Conservation (phyloP, 805 yeast genomes). For the Candida schatavii region DNA sequence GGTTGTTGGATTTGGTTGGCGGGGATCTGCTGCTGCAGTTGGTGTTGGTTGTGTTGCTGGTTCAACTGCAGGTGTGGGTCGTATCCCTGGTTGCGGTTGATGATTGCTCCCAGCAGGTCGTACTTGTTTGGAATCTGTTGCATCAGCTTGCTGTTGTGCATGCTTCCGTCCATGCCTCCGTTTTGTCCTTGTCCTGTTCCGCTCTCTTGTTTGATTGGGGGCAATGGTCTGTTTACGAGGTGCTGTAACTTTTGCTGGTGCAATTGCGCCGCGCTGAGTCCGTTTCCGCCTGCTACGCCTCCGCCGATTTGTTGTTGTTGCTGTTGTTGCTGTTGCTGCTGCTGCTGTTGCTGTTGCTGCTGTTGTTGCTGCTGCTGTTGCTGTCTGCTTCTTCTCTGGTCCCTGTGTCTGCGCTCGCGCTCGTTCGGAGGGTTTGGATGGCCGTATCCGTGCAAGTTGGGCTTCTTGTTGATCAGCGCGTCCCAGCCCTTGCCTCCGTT, state of each 20-base stretch:
- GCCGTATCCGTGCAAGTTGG: constrained; percentile 80
- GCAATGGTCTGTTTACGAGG: constrained; percentile 47
- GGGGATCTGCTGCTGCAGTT: constrained; percentile 7
- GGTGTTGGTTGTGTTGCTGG: neutral
- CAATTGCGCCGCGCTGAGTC: constrained; percentile 42
- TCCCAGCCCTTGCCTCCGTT: constrained; percentile 85
- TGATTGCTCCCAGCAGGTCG: constrained; percentile 17
- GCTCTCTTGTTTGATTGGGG: constrained; percentile 44
- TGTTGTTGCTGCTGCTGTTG: constrained; percentile 26
- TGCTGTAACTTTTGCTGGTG: constrained; percentile 49
- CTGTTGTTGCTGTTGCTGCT: neutral
- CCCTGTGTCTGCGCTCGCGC: constrained; percentile 45
- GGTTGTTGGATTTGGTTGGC: constrained; percentile 10
- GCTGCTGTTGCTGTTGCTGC: constrained; percentile 15
- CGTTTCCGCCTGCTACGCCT: constrained; percentile 5
- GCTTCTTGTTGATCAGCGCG: constrained; percentile 68
- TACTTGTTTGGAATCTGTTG: constrained; percentile 13
- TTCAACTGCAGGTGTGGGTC: constrained; percentile 2
- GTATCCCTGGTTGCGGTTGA: constrained; percentile 6
- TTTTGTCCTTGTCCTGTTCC: constrained; percentile 8
- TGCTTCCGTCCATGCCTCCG: constrained; percentile 15
- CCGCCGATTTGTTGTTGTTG: constrained; percentile 3
- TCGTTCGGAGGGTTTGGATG: constrained; percentile 60
- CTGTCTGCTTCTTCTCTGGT: constrained; percentile 43
- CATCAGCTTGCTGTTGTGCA: constrained; percentile 17